These are phyloP conservation scores for Tuber magnatum DNA, from an alignment of 495 filamentous ascomycete species.

Conservation along the genomic window DNA sequence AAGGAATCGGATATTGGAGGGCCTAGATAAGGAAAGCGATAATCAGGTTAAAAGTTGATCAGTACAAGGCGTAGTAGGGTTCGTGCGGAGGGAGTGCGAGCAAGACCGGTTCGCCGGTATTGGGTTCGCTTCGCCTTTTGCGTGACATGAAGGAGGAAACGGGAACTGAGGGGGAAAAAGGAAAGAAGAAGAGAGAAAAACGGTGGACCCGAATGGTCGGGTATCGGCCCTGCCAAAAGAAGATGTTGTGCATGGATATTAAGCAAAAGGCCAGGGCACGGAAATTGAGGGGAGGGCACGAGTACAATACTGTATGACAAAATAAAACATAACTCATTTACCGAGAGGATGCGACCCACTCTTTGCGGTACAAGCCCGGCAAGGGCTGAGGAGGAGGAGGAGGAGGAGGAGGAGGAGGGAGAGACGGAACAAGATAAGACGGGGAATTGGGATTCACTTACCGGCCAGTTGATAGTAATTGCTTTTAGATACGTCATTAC, in stretches of 20 bases:
- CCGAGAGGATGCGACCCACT: slow-evolving; percentile 4
- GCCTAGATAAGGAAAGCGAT: slow-evolving; percentile 26
- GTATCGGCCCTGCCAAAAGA: slow-evolving; percentile 43
- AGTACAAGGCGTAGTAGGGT: neutral
- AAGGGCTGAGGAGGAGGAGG: neutral
- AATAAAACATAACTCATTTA: slow-evolving; percentile 26
- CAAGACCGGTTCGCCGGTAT: neutral
- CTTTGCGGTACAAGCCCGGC: neutral
- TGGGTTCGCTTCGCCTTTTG: neutral
- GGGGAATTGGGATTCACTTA: slow-evolving; percentile 40
- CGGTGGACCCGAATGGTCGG: slow-evolving; percentile 19
- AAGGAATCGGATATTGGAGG: slow-evolving; percentile 38
- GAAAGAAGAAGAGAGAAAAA: slow-evolving; percentile 18
- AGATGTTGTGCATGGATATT: slow-evolving; percentile 23
- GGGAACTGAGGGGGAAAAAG: slow-evolving; percentile 10
- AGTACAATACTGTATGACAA: slow-evolving; percentile 4
- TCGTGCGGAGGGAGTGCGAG: neutral
- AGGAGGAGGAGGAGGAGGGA: too few relatives aligned
- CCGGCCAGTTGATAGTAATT: slow-evolving; percentile 77
- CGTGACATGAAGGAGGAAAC: neutral
- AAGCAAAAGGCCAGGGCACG: slow-evolving; percentile 25
- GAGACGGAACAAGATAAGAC: slow-evolving; percentile 7
- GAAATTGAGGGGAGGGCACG: slow-evolving; percentile 11
- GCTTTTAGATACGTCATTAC: slow-evolving; percentile 46
- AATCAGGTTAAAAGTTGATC: slow-evolving; percentile 21